Base-by-base conservation (phyloP, 305 asterid genomes). In the Rubia tinctorum region DNA sequence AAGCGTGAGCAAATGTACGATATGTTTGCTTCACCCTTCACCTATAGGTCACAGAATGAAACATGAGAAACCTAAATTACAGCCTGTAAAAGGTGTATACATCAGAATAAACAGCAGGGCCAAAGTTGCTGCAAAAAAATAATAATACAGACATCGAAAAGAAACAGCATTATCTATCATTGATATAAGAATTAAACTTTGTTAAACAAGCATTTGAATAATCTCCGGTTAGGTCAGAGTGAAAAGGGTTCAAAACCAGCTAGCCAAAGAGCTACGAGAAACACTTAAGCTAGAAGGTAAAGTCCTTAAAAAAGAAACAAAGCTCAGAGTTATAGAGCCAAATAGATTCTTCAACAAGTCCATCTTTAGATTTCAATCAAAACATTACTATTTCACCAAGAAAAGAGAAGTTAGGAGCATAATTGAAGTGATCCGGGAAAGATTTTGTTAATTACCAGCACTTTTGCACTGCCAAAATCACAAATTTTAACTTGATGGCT, bases 381-480 rank as follows among this genome's bases (percentile, higher is more conserved):
- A 80, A 86, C 97, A 76, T n/a, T n/a, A n/a, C n/a, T n/a, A n/a
- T n/a, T n/a, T n/a, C n/a, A n/a, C n/a, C n/a, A n/a, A n/a, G n/a
- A n/a, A n/a, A n/a, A n/a, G n/a, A n/a, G n/a, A n/a, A n/a, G n/a
- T n/a, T n/a, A n/a, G n/a, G n/a, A n/a, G n/a, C n/a, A n/a, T n/a
- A n/a, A n/a, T n/a, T n/a, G n/a, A n/a, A n/a, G n/a, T n/a, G n/a
- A n/a, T n/a, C n/a, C n/a, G n/a, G n/a, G n/a, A n/a, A n/a, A n/a
- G n/a, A n/a, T n/a, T n/a, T n/a, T n/a, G n/a, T n/a, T n/a, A n/a
- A n/a, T n/a, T 90, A 94, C 99, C 85, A 92, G 90, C 76, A 87
- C 92, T 89, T 95, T 95, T 75, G 98, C 99, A 82, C 98, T 95
- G 81, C 98, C 99, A 80, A 95, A 92, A 76, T 95, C 99, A 84